A percentile compares a stretch with the other conserved stretches of the same genome.
Evolutionary conservation across 2,329 filamentous ascomycete species (phyloP).

Genomic region (Juglanconis juglandina): DNA sequence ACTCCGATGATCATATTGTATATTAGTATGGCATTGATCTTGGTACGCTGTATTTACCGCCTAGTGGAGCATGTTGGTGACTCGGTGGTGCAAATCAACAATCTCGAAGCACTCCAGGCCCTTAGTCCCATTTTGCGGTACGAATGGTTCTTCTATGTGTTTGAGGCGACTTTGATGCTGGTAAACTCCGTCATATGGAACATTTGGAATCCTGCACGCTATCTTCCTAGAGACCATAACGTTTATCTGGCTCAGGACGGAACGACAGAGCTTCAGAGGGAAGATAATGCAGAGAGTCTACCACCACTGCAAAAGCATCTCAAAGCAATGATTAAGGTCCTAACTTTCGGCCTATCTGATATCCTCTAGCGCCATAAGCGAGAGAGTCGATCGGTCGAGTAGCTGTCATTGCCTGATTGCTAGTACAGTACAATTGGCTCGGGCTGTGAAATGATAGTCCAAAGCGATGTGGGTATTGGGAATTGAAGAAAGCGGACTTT

Average conservation of each 20-base stretch:
- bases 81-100: conserved; percentile 36
- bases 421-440: no score
- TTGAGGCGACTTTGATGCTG: conserved; percentile 53
- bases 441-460: no score
- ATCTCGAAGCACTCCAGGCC: conserved; percentile 32
- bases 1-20: conserved; percentile 48
- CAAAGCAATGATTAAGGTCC: no score
- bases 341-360: no score
- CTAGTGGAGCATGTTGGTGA: conserved; percentile 57
- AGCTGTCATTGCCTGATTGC: no score
- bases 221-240: conserved; percentile 45
- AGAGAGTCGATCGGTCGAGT: no score
- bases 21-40: conserved; percentile 44
- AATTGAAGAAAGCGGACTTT: no score
- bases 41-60: conserved; percentile 54
- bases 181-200: conserved; percentile 49
- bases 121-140: conserved; percentile 48
- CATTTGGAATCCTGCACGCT: conserved; percentile 46
- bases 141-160: conserved; percentile 59
- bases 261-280: conserved; percentile 41
- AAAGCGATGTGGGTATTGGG: no score
- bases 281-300: no score
- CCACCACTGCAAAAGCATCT: no score
- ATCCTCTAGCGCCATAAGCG: no score
- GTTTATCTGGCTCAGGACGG: conserved; percentile 49